phyloP scores from a whole-genome alignment of 441 rosid genomes.

The Viola pubescens region DNA sequence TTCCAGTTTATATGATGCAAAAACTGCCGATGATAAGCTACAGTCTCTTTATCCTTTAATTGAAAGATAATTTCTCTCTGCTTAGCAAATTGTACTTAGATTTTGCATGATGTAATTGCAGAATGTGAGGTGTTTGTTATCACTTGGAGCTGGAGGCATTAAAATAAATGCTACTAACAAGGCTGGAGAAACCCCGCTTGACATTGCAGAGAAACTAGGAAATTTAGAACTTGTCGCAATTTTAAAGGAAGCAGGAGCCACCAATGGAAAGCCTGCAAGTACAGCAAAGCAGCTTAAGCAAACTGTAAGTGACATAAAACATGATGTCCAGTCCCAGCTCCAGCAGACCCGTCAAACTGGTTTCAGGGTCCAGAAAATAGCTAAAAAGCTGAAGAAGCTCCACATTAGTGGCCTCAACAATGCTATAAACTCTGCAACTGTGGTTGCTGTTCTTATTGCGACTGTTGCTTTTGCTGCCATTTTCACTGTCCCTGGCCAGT shows the following conservation, averaged over 20 bases:
- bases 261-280: constrained; percentile 66
- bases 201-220: constrained; percentile 69
- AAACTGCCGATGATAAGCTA: too few species aligned
- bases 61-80: constrained; percentile 1
- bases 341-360: constrained; percentile 95
- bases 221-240: constrained; percentile 40
- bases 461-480: constrained; percentile 98
- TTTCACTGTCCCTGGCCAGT: constrained; percentile 92
- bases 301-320: constrained; percentile 94
- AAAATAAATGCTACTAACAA: constrained; percentile 57
- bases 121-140: constrained; percentile 60
- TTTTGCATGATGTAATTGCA: constrained; percentile 27
- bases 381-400: constrained; percentile 80
- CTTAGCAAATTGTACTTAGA: constrained; percentile 6
- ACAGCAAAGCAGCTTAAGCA: constrained; percentile 93
- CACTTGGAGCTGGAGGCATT: constrained; percentile 63
- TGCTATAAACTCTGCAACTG: constrained; percentile 82
- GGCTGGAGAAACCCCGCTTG: constrained; percentile 77
- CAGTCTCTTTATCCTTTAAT: too few species aligned
- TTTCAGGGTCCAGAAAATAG: constrained; percentile 65
- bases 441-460: constrained; percentile 91
- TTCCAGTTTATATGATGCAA: too few species aligned
- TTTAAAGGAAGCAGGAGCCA: constrained; percentile 75
- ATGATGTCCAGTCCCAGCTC: constrained; percentile 83
- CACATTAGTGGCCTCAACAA: constrained; percentile 92